Conservation (phyloP, 495 filamentous ascomycete genomes). For the Neurospora sp. region DNA sequence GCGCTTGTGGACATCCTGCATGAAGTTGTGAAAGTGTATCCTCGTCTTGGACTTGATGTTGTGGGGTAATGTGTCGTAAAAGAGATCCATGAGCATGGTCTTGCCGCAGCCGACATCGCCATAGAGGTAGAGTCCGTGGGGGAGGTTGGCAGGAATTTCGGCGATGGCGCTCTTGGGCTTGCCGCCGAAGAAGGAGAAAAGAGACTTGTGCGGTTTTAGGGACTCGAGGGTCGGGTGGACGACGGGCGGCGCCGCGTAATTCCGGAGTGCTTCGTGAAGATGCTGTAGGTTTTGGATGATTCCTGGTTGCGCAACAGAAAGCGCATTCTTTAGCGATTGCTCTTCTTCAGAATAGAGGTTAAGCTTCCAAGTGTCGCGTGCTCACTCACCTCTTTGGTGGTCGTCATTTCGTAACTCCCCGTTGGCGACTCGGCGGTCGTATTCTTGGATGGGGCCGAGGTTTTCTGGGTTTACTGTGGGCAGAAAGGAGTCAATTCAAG, state of each 20-base stretch:
- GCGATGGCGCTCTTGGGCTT: constrained; percentile 23
- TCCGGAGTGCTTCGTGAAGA: constrained; percentile 70
- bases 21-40: constrained; percentile 99
- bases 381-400: constrained; percentile 75
- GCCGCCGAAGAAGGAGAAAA: constrained; percentile 60
- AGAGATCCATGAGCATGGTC: constrained; percentile 99
- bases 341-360: background rate
- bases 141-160: constrained; percentile 61
- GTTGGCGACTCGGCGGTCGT: constrained; percentile 64
- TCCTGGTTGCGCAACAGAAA: constrained; percentile 30
- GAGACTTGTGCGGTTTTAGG: constrained; percentile 53
- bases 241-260: constrained; percentile 63
- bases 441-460: constrained; percentile 76
- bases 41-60: constrained; percentile 80
- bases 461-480: constrained; percentile 16
- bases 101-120: constrained; percentile 97
- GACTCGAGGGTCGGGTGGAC: constrained; percentile 69
- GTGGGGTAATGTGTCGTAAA: constrained; percentile 83
- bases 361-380: background rate
- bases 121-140: constrained; percentile 87
- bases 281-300: constrained; percentile 85
- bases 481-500: background rate
- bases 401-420: constrained; percentile 74
- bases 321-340: background rate
- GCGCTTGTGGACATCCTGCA: constrained; percentile 94